Evolutionary conservation across 345 rosid genomes (phyloP).

Genomic region (Gossypium arboreum): DNA sequence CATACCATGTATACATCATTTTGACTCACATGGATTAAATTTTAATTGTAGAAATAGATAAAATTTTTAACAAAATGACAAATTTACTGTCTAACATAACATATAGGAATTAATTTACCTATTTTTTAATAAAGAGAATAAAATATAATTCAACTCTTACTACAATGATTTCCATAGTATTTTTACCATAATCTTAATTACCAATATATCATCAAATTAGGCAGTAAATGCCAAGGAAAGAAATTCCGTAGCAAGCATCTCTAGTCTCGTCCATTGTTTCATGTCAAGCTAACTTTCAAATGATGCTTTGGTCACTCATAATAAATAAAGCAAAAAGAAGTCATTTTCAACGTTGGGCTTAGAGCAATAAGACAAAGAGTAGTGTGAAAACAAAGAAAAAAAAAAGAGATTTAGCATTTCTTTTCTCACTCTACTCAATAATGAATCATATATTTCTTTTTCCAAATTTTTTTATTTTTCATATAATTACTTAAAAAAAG

Average conservation of each 20-base stretch:
- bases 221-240: background rate
- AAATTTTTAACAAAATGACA: too few species aligned
- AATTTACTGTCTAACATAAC: too few species aligned
- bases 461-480: background rate
- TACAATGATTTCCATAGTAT: too few species aligned
- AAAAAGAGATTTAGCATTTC: background rate
- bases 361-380: conserved; percentile 8
- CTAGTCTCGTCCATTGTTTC: background rate
- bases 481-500: background rate
- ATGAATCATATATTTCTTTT: background rate
- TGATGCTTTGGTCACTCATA: background rate
- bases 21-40: too few species aligned
- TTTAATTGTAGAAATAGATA: too few species aligned
- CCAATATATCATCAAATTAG: too few species aligned
- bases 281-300: background rate
- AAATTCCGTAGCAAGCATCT: background rate
- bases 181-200: too few species aligned
- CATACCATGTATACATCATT: too few species aligned
- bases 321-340: background rate
- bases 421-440: background rate
- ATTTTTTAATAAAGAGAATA: too few species aligned
- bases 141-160: too few species aligned
- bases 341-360: background rate
- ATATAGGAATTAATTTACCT: too few species aligned
- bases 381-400: conserved; percentile 8